phyloP scores from a whole-genome alignment of 805 yeast species.

The Geotrichum ghanense region DNA sequence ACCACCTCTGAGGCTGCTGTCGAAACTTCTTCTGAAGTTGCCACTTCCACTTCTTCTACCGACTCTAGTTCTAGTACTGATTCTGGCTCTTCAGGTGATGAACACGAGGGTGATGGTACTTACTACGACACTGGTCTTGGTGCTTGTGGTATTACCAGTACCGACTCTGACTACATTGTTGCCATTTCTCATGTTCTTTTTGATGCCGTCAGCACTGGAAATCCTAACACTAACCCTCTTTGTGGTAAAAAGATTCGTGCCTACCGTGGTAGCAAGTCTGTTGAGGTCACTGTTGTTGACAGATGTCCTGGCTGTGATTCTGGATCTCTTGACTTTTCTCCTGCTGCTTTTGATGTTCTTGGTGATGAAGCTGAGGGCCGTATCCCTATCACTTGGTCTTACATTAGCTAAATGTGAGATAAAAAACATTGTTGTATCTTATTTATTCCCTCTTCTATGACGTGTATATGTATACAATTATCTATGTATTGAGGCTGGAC shows the following conservation, averaged over 20 bases:
- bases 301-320: constrained; percentile 43
- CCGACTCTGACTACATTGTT: constrained; percentile 38
- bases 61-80: constrained; percentile 7
- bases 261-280: constrained; percentile 37
- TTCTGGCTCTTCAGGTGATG: constrained; percentile 16
- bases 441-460: not conserved
- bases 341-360: constrained; percentile 41
- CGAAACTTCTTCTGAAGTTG: no score
- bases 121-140: constrained; percentile 32
- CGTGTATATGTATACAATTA: not conserved
- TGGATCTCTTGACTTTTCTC: constrained; percentile 48
- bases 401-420: constrained; percentile 5
- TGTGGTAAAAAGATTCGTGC: constrained; percentile 45
- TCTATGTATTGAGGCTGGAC: not conserved
- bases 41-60: constrained; percentile 7
- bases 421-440: no score
- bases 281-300: constrained; percentile 46
- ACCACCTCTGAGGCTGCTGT: constrained; percentile 8
- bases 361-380: constrained; percentile 45
- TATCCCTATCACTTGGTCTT: constrained; percentile 40
- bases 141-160: constrained; percentile 41
- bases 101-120: constrained; percentile 27
- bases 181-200: constrained; percentile 35
- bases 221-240: constrained; percentile 30
- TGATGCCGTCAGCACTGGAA: constrained; percentile 33